These are phyloP conservation scores for Pyracantha coccinea DNA, from an alignment of 331 rosid species.

Conservation along the genomic window DNA sequence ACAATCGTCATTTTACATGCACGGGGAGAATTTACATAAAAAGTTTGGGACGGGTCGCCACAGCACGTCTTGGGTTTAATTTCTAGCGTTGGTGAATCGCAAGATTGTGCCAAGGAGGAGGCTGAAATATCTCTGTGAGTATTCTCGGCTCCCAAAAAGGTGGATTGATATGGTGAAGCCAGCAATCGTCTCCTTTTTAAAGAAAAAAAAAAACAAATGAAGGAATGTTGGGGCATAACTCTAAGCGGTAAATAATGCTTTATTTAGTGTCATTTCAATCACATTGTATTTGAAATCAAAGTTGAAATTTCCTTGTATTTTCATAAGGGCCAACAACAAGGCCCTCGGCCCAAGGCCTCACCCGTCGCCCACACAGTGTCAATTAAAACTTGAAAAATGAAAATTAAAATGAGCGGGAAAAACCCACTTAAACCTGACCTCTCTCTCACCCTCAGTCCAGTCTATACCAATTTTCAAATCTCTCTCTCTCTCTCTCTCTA, in stretches of 20 bases:
- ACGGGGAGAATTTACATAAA: too few relatives aligned
- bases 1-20: background rate
- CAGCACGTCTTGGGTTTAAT: rapidly evolving
- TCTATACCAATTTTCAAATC: background rate
- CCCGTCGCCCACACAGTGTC: background rate
- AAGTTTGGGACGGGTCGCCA: too few relatives aligned
- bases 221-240: too few relatives aligned
- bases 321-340: background rate
- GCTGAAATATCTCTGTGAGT: too few relatives aligned
- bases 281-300: too few relatives aligned
- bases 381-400: background rate
- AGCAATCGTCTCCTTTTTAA: rapidly evolving
- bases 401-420: constrained; percentile 5
- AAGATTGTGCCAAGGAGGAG: too few relatives aligned
- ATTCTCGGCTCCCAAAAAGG: rapidly evolving
- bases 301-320: too few relatives aligned
- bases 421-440: background rate
- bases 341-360: background rate
- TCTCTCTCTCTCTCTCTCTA: background rate
- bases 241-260: too few relatives aligned
- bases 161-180: too few relatives aligned
- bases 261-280: too few relatives aligned
- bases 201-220: too few relatives aligned
- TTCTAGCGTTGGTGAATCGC: rapidly evolving
- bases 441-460: background rate